A percentile compares a stretch with the other conserved stretches of the same genome.
These are phyloP conservation scores for Trichoderma sp. DNA, from an alignment of 2,329 filamentous ascomycete species.

Conservation along the genomic window DNA sequence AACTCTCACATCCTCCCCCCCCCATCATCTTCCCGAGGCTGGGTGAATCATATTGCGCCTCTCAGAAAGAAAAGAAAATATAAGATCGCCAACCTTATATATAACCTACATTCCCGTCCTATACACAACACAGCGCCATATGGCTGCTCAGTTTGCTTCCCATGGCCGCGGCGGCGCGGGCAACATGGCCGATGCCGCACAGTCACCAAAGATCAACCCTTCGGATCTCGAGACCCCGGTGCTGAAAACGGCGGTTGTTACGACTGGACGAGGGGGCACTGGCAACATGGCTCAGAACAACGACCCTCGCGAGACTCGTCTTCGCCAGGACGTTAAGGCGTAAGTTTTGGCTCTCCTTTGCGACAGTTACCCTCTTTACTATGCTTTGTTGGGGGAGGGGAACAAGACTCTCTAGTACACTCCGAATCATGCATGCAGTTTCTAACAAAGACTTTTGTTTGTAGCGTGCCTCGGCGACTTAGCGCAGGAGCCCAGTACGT, in stretches of 20 bases:
- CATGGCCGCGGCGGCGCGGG: slow-evolving; percentile 78
- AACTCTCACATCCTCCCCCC: background rate
- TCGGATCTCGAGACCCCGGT: slow-evolving; percentile 76
- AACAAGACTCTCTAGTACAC: background rate
- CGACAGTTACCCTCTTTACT: background rate
- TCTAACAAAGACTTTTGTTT: slow-evolving; percentile 15
- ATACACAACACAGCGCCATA: background rate
- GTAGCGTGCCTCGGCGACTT: slow-evolving; percentile 53
- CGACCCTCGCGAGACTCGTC: slow-evolving; percentile 70
- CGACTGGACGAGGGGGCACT: slow-evolving; percentile 82
- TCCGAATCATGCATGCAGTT: too few species aligned
- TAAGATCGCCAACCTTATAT: background rate
- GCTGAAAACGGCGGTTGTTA: slow-evolving; percentile 79
- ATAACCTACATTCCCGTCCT: background rate
- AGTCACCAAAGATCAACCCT: slow-evolving; percentile 51
- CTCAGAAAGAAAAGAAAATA: background rate
- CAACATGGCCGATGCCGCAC: slow-evolving; percentile 60
- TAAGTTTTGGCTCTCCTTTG: slow-evolving; percentile 38
- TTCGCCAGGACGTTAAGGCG: slow-evolving; percentile 79
- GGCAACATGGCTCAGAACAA: slow-evolving; percentile 81
- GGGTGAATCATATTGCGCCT: background rate
- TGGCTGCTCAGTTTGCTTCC: slow-evolving; percentile 50
- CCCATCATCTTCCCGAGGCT: background rate
- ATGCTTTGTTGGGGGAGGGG: background rate
- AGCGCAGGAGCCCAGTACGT: slow-evolving; percentile 61